Base-by-base conservation (phyloP, 2,329 filamentous ascomycete genomes). In the Xylariaceae sp. region DNA sequence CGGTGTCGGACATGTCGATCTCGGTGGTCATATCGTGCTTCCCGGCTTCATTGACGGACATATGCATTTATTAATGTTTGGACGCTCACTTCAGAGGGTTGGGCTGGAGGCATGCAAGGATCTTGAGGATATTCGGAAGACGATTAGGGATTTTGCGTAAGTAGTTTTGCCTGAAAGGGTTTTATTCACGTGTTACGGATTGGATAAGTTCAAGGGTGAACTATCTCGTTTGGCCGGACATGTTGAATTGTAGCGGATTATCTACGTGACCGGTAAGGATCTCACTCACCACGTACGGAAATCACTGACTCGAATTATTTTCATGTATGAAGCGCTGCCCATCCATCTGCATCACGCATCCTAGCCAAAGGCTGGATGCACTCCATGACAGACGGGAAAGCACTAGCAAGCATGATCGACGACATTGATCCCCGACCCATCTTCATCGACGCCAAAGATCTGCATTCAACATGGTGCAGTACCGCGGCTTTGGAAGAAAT, bases 11-110 rank as follows among this genome's bases (percentile, higher is more conserved):
- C 67, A 67, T 50, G 19, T 19, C 19, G 64, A 78, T 61, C 62
- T 78, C 26, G 58, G 60, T 9, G 71, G 72, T 37, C 69, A 62
- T 47, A 72, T 73, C 6, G 70, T 82, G 5, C 67, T 83, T 1
- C 79, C 80, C 0, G 77, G 78, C 4, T 82, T 82, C 63, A 74
- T 83, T 48, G 80, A 83, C 60, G 79, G 77, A 0, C 80, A 83
- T 62, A 78, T 80, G 71, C 80, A 83, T 65, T 71, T 83, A 9
- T 71, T 82, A 42, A 72, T 80, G 46, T 73, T 82, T 30, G 80
- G 80, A 2, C 76, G 80, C 61, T 75, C 79, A 0, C 72, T 82
- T 9, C 71, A 73, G 58, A 81, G 81, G 65, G 70, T 77, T 34
- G 70, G 73, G 40, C 68, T 83, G 2, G 71, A 74, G 42, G 53